Evolutionary conservation across 441 rosid genomes (phyloP).

Genomic region (Eugenia klotzschiana): DNA sequence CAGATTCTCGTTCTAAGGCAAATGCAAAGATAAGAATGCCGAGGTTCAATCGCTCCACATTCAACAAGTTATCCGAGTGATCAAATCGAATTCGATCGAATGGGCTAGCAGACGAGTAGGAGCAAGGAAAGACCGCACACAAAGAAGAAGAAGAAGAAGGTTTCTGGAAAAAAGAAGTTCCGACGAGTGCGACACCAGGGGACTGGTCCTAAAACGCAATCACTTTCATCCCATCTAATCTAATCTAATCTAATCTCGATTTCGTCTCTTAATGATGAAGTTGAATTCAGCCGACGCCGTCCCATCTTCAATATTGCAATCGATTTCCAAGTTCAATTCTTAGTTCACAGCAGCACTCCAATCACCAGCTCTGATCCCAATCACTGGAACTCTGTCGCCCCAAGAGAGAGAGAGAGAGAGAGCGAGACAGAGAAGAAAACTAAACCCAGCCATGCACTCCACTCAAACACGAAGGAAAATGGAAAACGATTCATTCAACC

Average conservation of each 20-base stretch:
- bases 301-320: neutral
- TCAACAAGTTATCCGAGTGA: neutral
- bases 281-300: neutral
- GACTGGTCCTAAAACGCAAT: neutral
- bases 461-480: neutral
- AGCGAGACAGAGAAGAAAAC: neutral
- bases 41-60: neutral
- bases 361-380: neutral
- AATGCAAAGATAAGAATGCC: neutral
- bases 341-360: neutral
- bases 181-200: neutral
- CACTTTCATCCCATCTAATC: neutral
- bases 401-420: neutral
- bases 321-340: neutral
- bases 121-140: neutral
- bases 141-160: neutral
- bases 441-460: neutral
- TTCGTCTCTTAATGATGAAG: neutral
- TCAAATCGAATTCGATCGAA: neutral
- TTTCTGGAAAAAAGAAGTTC: neutral
- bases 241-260: neutral
- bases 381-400: neutral
- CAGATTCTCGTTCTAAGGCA: neutral
- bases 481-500: neutral
- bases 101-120: neutral